Base-by-base conservation (phyloP, 768 basidiomycete genomes). In the Tulasnella sp. region DNA sequence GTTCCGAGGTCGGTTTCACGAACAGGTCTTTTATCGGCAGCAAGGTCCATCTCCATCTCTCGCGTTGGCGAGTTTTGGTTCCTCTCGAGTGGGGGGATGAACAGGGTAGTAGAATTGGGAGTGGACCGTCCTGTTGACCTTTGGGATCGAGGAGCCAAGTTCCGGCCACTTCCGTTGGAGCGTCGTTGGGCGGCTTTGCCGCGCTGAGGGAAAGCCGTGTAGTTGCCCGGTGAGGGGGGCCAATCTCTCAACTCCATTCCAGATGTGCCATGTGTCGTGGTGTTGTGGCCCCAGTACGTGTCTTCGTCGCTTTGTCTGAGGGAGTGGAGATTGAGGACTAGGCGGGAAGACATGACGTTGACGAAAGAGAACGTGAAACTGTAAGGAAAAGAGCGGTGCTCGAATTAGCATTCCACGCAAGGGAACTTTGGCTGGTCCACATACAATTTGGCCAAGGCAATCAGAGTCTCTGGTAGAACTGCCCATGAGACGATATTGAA, bases 401-500 rank as follows among this genome's bases (percentile, higher is more conserved):
- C 22, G 22, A 49, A 49, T 22, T 2, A 22, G 19, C 2, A 3
- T 49, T 49, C 1, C 5, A 49, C 4, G 3, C 22, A 49, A 15
- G 22, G 45, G 19, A 19, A 22, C n/a, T 49, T 49, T 49, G 17
- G 15, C 22, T 17, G 17, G 5, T n/a, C 25, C n/a, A 70, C 75
- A 8, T 40, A 49, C 68, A 29, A 70, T 67, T 76, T 76, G 11
- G 75, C 68, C 22, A 76, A 4, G 25, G 45, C 17, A 9, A 69
- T 37, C 17, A 76, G 37, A 29, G 58, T 70, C 40, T 39, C 17
- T 12, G 58, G 75, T 9, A 76, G 36, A 12, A 54, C 67, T 2
- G 75, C 58, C 75, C 75, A 76, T 8, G 67, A 29, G 40, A 49
- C 39, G 75, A 76, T 70, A 36, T 76, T 76, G 75, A 76, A 74